Evolutionary conservation across 2,329 filamentous ascomycete genomes (phyloP).

Genomic region (Epichloe gansuensis): DNA sequence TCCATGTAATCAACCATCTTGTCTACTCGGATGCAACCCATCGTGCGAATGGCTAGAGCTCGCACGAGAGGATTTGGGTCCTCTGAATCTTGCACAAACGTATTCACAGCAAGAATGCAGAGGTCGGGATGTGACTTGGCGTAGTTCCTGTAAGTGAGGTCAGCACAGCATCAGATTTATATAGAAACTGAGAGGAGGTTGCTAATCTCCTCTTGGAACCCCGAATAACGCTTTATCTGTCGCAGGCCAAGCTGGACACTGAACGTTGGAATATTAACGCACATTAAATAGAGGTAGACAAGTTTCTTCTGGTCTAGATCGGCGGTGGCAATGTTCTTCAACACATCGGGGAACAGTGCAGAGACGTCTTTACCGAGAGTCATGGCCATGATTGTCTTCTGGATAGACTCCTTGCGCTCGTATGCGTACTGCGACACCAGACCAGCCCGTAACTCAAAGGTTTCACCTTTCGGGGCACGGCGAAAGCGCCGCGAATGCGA

Average conservation of each 20-base stretch:
- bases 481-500: conserved; percentile 87
- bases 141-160: conserved; percentile 63
- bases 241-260: neutral
- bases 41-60: conserved; percentile 90
- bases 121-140: conserved; percentile 97
- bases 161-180: neutral
- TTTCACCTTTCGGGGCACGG: conserved; percentile 88
- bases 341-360: conserved; percentile 87
- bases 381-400: conserved; percentile 99
- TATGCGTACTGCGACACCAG: conserved; percentile 98
- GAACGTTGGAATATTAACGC: neutral
- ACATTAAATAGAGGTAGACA: conserved; percentile 97
- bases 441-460: conserved; percentile 89
- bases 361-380: conserved; percentile 98
- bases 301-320: conserved; percentile 99
- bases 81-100: conserved; percentile 97
- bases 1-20: conserved; percentile 99
- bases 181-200: neutral
- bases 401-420: conserved; percentile 96
- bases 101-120: conserved; percentile 97
- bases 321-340: conserved; percentile 94
- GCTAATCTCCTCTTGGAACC: neutral
- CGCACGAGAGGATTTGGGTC: conserved; percentile 93
- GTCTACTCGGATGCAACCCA: conserved; percentile 96
- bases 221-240: no score